These are phyloP conservation scores for Rauvolfia tetraphylla DNA, from an alignment of 257 asterid genomes.

Conservation along the genomic window DNA sequence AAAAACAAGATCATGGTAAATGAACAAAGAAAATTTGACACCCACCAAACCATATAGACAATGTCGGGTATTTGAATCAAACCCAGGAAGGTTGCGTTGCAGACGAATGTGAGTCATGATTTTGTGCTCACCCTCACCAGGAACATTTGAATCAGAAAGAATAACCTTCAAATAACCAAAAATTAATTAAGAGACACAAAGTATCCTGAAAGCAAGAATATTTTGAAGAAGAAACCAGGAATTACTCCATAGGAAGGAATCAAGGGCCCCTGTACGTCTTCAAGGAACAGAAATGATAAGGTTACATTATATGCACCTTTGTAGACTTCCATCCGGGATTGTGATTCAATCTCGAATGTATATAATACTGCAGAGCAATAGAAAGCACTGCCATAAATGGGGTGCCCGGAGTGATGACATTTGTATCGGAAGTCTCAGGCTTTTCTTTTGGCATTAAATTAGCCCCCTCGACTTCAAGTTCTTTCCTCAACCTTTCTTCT, in stretches of 20 bases:
- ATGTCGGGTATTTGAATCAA: constrained; percentile 88
- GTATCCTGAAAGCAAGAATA: constrained; percentile 43
- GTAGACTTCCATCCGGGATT: constrained; percentile 80
- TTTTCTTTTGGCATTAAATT: constrained; percentile 56
- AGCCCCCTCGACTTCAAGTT: constrained; percentile 61
- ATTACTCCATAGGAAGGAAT: constrained; percentile 35
- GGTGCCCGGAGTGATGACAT: constrained; percentile 97
- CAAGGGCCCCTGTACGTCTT: constrained; percentile 25
- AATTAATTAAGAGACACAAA: constrained; percentile 38
- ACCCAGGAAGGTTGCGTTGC: constrained; percentile 90
- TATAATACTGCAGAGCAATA: constrained; percentile 86
- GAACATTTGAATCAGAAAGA: constrained; percentile 94
- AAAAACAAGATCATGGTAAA: background rate
- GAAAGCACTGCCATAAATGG: constrained; percentile 91
- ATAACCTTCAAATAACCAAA: constrained; percentile 76
- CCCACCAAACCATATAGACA: constrained; percentile 97
- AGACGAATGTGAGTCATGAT: constrained; percentile 89
- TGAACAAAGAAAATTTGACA: background rate
- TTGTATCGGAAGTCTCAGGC: constrained; percentile 86
- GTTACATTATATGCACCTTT: constrained; percentile 50
- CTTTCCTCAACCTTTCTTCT: constrained; percentile 70
- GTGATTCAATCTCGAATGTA: constrained; percentile 74
- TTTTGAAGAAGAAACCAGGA: constrained; percentile 27
- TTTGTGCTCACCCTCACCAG: constrained; percentile 99
- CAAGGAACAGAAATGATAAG: constrained; percentile 11